Conservation (phyloP, 2,329 filamentous ascomycete genomes). For the Acrocalymma vagum region DNA sequence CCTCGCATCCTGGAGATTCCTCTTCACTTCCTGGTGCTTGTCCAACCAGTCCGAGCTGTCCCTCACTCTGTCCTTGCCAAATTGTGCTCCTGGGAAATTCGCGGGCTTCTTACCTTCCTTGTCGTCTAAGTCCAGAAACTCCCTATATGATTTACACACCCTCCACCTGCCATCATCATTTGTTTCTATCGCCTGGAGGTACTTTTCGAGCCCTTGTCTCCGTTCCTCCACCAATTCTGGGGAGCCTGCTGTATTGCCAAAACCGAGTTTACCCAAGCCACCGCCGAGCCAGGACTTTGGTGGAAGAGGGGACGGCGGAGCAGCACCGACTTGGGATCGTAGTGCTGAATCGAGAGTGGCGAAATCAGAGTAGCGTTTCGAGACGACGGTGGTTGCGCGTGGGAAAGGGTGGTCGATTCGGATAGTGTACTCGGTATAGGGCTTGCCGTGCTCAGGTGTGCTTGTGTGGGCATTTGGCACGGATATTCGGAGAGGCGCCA, state of each 20-base stretch:
- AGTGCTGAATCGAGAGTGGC: constrained; percentile 70
- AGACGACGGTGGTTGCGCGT: constrained; percentile 76
- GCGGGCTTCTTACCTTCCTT: constrained; percentile 25
- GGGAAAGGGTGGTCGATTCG: constrained; percentile 79
- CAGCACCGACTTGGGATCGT: constrained; percentile 64
- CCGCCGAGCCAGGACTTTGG: constrained; percentile 77
- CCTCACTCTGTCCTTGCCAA: constrained; percentile 55
- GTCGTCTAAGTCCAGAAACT: constrained; percentile 71
- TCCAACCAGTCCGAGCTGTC: constrained; percentile 73
- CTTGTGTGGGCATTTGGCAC: constrained; percentile 59
- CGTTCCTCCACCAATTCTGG: constrained; percentile 75
- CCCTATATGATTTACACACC: constrained; percentile 74
- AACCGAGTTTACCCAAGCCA: constrained; percentile 44
- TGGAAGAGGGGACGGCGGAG: constrained; percentile 74
- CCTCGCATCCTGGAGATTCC: constrained; percentile 72
- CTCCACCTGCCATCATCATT: constrained; percentile 80
- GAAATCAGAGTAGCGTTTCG: constrained; percentile 87
- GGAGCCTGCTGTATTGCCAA: constrained; percentile 69
- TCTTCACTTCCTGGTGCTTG: constrained; percentile 77
- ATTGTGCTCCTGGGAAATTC: constrained; percentile 43
- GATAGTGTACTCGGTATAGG: constrained; percentile 82
- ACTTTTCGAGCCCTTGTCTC: constrained; percentile 73
- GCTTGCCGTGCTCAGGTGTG: constrained; percentile 62
- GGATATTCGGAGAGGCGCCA: constrained; percentile 57
- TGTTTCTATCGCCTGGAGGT: constrained; percentile 76